Evolutionary conservation across 345 rosid genomes (phyloP).

Genomic region (Excoecaria cochinchinensis): DNA sequence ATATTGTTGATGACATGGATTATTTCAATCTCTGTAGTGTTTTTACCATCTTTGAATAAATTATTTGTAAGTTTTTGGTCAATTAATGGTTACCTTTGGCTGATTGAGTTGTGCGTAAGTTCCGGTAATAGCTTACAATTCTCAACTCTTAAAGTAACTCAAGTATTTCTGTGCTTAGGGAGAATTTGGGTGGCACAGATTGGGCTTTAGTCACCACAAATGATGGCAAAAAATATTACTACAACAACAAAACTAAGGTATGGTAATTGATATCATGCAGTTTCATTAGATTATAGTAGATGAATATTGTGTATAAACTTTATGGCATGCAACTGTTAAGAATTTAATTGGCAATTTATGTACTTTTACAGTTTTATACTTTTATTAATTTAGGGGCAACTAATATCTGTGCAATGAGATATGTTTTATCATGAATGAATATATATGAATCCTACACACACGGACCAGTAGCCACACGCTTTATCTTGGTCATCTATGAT

Average conservation of each 20-base stretch:
- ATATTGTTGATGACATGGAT: background rate
- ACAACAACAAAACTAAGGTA: slow-evolving; percentile 88
- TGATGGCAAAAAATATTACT: slow-evolving; percentile 91
- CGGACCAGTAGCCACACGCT: too few species aligned
- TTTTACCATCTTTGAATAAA: background rate
- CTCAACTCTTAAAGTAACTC: background rate
- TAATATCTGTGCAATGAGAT: background rate
- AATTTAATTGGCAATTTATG: background rate
- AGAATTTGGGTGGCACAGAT: slow-evolving; percentile 73
- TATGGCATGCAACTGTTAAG: background rate
- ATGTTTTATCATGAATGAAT: background rate
- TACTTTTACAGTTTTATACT: background rate
- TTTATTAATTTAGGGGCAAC: background rate
- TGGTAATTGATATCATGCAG: background rate
- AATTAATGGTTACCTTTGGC: background rate
- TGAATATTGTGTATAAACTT: background rate
- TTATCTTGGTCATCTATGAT: background rate
- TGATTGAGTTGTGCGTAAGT: background rate
- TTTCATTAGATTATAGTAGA: background rate
- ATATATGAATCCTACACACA: background rate
- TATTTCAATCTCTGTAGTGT: background rate
- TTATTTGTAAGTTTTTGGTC: background rate
- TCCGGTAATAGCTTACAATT: background rate
- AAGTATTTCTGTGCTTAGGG: slow-evolving; percentile 48
- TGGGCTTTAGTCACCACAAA: slow-evolving; percentile 84